Percentiles rank a stretch among this genome's conserved stretches.
Evolutionary conservation across 2,329 filamentous ascomycete species (phyloP).

Genomic region (Davidsoniella eucalypti): DNA sequence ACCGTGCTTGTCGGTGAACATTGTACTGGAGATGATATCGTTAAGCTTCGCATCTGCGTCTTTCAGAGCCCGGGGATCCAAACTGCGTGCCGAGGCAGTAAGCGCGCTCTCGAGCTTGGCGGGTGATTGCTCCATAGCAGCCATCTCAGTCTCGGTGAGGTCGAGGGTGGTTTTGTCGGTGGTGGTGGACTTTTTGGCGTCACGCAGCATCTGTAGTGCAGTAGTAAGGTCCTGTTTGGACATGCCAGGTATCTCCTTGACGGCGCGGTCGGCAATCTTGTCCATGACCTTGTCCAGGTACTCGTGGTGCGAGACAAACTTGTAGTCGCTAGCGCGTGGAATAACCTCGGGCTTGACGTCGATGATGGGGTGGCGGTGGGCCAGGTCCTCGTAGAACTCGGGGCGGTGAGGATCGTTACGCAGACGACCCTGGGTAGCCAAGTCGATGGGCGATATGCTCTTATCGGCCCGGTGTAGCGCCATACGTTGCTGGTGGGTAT

Average conservation of each 20-base stretch:
- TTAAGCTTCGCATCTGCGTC: conserved; percentile 10
- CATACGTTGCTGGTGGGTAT: conserved; percentile 65
- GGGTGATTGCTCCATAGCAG: conserved; percentile 33
- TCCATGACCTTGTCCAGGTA: conserved; percentile 21
- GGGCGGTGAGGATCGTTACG: conserved; percentile 57
- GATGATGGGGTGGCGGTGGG: conserved; percentile 57
- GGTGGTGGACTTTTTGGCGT: conserved; percentile 17
- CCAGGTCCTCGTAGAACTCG: conserved; percentile 70
- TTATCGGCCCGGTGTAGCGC: conserved; percentile 69
- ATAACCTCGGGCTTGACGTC: conserved; percentile 46
- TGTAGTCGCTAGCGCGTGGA: conserved; percentile 33
- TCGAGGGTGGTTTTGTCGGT: conserved; percentile 28
- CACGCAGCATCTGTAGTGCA: conserved; percentile 27
- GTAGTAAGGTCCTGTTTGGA: conserved; percentile 27
- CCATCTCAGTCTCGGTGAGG: conserved; percentile 33
- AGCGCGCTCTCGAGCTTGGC: conserved; percentile 16
- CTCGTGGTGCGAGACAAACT: conserved; percentile 46
- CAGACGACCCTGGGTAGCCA: conserved; percentile 55
- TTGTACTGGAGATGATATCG: conserved; percentile 9
- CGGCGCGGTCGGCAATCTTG: conserved; percentile 35
- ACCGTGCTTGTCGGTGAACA: conserved; percentile 16
- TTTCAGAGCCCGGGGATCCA: conserved; percentile 9
- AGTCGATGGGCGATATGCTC: conserved; percentile 56
- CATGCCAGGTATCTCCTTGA: conserved; percentile 27
- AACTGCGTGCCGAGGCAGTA: conserved; percentile 1